These are phyloP conservation scores for Chenopodium album DNA, from an alignment of 148 eudicot species.

Conservation along the genomic window DNA sequence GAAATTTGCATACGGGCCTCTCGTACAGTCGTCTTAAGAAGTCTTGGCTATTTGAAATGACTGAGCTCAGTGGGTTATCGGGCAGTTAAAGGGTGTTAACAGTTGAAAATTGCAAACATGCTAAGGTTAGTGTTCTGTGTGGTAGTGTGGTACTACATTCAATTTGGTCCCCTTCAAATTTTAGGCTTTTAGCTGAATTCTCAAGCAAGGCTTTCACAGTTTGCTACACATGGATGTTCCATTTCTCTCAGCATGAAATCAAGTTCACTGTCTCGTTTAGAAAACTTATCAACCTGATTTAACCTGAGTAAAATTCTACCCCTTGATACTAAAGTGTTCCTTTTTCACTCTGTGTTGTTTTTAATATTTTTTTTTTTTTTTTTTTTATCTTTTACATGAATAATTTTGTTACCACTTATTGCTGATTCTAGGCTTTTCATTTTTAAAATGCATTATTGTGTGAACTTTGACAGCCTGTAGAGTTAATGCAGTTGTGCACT, in stretches of 20 bases:
- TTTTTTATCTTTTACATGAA: too few relatives aligned
- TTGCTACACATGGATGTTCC: neutral
- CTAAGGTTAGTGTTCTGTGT: constrained; percentile 23
- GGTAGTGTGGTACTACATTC: neutral
- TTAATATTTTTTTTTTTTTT: too few relatives aligned
- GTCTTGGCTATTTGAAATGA: neutral
- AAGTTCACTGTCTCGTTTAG: constrained; percentile 10
- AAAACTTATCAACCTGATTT: neutral
- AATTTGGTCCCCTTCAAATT: constrained; percentile 6
- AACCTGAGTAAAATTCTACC: neutral
- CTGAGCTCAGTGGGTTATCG: neutral
- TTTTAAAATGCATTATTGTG: neutral
- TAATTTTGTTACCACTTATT: neutral
- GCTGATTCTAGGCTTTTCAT: neutral
- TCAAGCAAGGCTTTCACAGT: constrained; percentile 26
- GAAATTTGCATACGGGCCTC: constrained; percentile 38
- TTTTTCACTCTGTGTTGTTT: neutral
- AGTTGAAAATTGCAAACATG: neutral
- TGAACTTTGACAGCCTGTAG: constrained; percentile 6
- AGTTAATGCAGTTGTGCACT: neutral
- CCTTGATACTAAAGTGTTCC: neutral
- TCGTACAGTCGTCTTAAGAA: neutral
- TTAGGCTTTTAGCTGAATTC: constrained; percentile 23
- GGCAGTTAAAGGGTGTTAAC: neutral
- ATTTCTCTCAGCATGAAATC: constrained; percentile 1